phyloP scores from a whole-genome alignment of 768 basidiomycete species.

The Tricholoma sp. region DNA sequence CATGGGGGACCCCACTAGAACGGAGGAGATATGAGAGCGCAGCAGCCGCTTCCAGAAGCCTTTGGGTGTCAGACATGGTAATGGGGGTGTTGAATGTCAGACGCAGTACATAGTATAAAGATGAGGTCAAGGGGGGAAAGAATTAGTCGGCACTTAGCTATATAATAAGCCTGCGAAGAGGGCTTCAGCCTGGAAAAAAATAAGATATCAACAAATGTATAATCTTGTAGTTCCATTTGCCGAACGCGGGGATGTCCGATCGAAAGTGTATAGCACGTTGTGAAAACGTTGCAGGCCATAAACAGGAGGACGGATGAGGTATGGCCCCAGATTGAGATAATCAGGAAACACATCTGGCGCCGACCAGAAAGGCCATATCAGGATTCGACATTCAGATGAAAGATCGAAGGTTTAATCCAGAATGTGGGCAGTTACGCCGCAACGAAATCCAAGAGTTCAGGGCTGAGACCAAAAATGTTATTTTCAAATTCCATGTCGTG shows the following conservation, averaged over 20 bases:
- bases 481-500: neutral
- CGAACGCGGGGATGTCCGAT: slow-evolving; percentile 46
- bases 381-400: neutral
- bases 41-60: slow-evolving; percentile 73
- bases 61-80: slow-evolving; percentile 64
- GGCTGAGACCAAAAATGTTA: neutral
- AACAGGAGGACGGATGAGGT: slow-evolving; percentile 19
- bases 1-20: slow-evolving; percentile 61
- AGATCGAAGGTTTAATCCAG: neutral
- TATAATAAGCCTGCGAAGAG: slow-evolving; percentile 48
- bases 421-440: neutral
- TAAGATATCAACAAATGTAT: slow-evolving; percentile 38
- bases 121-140: slow-evolving; percentile 34
- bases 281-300: slow-evolving; percentile 32
- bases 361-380: neutral
- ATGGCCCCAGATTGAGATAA: neutral
- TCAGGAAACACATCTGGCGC: neutral
- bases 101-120: slow-evolving; percentile 52
- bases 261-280: slow-evolving; percentile 34
- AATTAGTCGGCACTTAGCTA: slow-evolving; percentile 35
- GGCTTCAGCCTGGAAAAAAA: slow-evolving; percentile 38
- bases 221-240: slow-evolving; percentile 35
- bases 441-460: slow-evolving; percentile 2
- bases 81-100: slow-evolving; percentile 27
- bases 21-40: slow-evolving; percentile 66